Conservation (phyloP, 495 filamentous ascomycete species). For the Astrothelium subdiscretum region DNA sequence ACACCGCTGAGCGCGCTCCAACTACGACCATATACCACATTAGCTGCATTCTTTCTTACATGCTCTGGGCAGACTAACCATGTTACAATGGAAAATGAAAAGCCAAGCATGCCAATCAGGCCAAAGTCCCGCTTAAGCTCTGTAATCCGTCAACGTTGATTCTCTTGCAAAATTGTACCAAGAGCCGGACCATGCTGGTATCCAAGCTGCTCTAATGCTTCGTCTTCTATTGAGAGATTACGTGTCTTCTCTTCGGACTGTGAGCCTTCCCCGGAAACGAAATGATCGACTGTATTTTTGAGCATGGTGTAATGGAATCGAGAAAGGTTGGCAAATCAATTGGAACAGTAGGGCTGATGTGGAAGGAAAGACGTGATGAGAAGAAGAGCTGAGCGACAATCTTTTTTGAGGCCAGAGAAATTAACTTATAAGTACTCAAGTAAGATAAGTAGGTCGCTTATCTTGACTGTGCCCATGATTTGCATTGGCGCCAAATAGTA, state of each 20-base stretch:
- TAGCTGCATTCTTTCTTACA: neutral
- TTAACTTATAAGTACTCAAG: too few relatives aligned
- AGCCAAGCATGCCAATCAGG: constrained; percentile 1
- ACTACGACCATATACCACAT: neutral
- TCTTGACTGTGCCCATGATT: neutral
- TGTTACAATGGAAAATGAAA: neutral
- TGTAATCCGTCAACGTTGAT: neutral
- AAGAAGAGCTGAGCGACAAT: too few relatives aligned
- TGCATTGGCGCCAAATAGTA: neutral
- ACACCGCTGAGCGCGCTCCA: constrained; percentile 1
- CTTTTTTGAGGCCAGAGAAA: too few relatives aligned
- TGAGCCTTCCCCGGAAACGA: neutral
- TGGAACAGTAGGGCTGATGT: too few relatives aligned
- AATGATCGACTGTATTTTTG: neutral
- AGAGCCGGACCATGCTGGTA: neutral
- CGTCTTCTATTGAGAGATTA: neutral
- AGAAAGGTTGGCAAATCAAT: too few relatives aligned
- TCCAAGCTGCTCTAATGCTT: neutral
- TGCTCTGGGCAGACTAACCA: neutral
- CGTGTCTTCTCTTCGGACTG: neutral
- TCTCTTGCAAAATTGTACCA: neutral
- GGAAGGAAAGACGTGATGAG: too few relatives aligned
- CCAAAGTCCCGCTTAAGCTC: constrained; percentile 3
- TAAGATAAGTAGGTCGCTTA: neutral
- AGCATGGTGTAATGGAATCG: too few relatives aligned